These are phyloP conservation scores for Triglochin maritima DNA, from an alignment of 106 monocot genomes.

Conservation along the genomic window DNA sequence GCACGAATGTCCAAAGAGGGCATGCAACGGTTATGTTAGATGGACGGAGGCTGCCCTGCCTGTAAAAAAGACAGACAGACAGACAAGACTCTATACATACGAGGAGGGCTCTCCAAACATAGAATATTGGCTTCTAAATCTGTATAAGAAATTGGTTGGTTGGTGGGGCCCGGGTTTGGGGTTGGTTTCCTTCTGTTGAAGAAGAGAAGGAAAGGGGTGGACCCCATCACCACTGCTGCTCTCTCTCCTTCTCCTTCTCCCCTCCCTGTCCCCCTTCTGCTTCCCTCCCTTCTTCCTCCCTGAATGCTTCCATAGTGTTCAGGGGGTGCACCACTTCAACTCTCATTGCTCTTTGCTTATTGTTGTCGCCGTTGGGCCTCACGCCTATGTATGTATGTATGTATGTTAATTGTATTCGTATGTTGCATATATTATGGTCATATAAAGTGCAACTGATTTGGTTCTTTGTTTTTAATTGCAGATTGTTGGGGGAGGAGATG, in stretches of 20 bases:
- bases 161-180: neutral
- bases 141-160: neutral
- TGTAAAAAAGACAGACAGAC: no score
- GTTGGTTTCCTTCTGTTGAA: constrained; percentile 4
- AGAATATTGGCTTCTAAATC: constrained; percentile 7
- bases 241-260: neutral
- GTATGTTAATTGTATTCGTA: no score
- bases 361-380: no score
- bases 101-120: constrained; percentile 3
- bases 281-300: constrained; percentile 6
- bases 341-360: no score
- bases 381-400: no score
- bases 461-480: no score
- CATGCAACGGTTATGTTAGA: no score
- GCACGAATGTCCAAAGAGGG: no score
- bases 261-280: neutral
- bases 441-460: no score
- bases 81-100: neutral
- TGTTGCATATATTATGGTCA: no score
- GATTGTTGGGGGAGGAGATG: no score
- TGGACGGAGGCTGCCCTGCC: no score
- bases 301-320: constrained; percentile 11
- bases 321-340: neutral
- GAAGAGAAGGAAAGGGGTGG: neutral
- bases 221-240: constrained; percentile 6